Conservation (phyloP, 108 stramenopile genomes). For the Phaeodactylum tricornutum region DNA sequence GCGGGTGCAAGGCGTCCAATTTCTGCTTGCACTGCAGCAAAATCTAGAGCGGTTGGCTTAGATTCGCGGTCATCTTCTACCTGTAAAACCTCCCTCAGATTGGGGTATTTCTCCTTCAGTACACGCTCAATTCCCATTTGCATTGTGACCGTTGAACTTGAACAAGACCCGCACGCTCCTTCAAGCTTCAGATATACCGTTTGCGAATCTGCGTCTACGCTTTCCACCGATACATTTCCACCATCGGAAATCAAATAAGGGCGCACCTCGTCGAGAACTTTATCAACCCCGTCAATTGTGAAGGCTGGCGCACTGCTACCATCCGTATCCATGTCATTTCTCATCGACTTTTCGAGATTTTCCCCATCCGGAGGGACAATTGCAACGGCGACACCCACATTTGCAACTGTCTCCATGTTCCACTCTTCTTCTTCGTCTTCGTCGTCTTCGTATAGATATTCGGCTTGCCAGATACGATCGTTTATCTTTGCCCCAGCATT, state of each 20-base stretch:
- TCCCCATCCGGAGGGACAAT: constrained; percentile 22
- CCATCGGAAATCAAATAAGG: constrained; percentile 94
- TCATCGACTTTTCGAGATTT: not conserved
- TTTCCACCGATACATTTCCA: constrained; percentile 85
- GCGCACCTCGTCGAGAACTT: constrained; percentile 89
- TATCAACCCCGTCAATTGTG: constrained; percentile 82
- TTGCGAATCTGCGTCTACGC: constrained; percentile 36
- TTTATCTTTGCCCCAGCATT: constrained; percentile 30
- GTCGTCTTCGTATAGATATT: constrained; percentile 67
- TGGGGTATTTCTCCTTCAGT: constrained; percentile 68
- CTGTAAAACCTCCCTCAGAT: constrained; percentile 72
- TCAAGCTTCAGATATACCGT: constrained; percentile 78
- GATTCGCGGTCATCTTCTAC: constrained; percentile 35
- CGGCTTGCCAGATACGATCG: constrained; percentile 14
- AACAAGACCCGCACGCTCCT: constrained; percentile 85
- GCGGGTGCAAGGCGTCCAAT: constrained; percentile 60
- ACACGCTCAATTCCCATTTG: constrained; percentile 98
- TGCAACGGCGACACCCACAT: constrained; percentile 25
- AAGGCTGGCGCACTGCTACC: constrained; percentile 40
- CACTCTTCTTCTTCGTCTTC: constrained; percentile 69
- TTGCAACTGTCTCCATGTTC: constrained; percentile 26
- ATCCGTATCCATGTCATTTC: not conserved
- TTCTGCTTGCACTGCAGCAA: constrained; percentile 53
- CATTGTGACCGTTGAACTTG: constrained; percentile 91
- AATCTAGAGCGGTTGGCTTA: constrained; percentile 40